Evolutionary conservation across 2,329 filamentous ascomycete genomes (phyloP), one percentile per base, ranked within the genome.

Genomic region (Chaetothyriales sp.): DNA sequence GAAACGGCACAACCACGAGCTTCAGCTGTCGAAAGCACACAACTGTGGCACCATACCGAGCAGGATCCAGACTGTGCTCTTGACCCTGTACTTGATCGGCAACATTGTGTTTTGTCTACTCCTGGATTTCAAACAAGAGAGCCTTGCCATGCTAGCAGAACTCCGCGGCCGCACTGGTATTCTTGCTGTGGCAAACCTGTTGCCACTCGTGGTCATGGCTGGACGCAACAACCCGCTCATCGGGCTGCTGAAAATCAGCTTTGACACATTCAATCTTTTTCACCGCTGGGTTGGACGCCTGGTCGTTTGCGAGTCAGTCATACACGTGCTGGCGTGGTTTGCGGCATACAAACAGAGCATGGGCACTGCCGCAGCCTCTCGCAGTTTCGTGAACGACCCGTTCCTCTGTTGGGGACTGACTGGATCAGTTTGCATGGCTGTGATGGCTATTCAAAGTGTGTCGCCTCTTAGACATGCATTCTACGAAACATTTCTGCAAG

Each of bases 211-310:
- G 61, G 78, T 96, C 57, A 78, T 96, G 51, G 88, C 89, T 10
- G 81, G 87, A 36, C 84, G 92, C 64, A 96, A 96, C 72, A 98
- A 96, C 69, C 86, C 87, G 7, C 73, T 95, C 47, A 95, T 96
- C 62, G 67, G 73, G 2, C 66, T 93, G 32, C 75, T 96, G 51
- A 79, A 83, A 60, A 83, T 96, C 65, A 90, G 86, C 66, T 98
- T 95, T 69, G 92, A 96, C 66, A 94, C 89, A 0, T 96, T 93
- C 75, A 96, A 96, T 65, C 80, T 92, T 7, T 71, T 92, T 48
- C 86, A 93, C 66, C 78, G 86, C 57, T 93, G 86, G 85, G 77
- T 86, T 55, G 86, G 85, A 25, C 78, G 86, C 22, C 78, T 89
- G 44, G 78, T 86, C 22, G 77, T 85, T n/a, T 49, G 83, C 2